Evolutionary conservation across 805 yeast genomes (phyloP), one percentile per base, ranked within the genome.

Genomic region (Metschnikowia reukaufii): DNA sequence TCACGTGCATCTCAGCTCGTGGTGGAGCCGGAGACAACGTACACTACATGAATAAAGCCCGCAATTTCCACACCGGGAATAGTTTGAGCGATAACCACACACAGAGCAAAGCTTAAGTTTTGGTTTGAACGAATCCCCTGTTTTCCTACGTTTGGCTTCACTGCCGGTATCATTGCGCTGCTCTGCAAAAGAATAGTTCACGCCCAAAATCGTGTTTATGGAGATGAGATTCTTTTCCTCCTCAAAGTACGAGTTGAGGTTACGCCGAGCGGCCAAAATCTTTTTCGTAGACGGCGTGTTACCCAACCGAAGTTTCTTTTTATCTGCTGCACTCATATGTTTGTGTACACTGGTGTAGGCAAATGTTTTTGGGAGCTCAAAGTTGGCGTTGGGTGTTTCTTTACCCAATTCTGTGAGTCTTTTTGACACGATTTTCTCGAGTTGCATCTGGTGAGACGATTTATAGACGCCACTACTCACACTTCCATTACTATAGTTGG

Each of bases 211-310:
- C 25, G 74, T 58, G 54, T 73, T 73, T 42, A 72, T 63, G 18
- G 74, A 63, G 9, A 73, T 67, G 54, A 71, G 61, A 56, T 73
- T 72, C 25, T 74, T 58, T 49, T 73, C 77, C 51, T 73, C 77
- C 56, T 73, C 77, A 47, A 72, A 72, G 50, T 72, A 72, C 65
- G 65, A 67, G 47, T 68, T 70, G 54, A 73, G 64, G 56, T 70
- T 73, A 33, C 77, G 59, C 27, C 71, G 58, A 0, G 77, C 75
- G 21, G 76, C 67, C 25, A 73, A 52, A 16, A 73, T 71, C 40
- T 60, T 64, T 56, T 72, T 72, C 4, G 77, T 70, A 10, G 73
- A 60, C 7, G 76, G 76, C 13, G 77, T 72, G 44, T 70, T 70
- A 4, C 77, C 77, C 21, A 65, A 56, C 42, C 74, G 60, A 9